phyloP scores from a whole-genome alignment of 495 filamentous ascomycete genomes.

The Aspergillus baeticus region DNA sequence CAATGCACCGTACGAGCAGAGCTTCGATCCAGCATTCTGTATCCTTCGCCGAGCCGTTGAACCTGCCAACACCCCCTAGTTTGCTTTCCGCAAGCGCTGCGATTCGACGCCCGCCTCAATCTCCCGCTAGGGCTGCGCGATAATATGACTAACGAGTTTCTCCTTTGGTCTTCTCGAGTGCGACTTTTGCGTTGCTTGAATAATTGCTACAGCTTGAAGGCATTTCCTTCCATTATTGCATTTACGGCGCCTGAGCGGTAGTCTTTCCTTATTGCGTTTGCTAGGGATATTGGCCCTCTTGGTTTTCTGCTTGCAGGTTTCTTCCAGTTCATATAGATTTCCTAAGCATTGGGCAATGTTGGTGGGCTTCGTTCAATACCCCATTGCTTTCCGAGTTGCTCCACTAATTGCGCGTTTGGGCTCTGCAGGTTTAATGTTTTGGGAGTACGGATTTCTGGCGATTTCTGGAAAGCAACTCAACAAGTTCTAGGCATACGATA shows the following conservation, averaged over 20 bases:
- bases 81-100: slow-evolving; percentile 16
- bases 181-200: not conserved
- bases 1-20: slow-evolving; percentile 19
- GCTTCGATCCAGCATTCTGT: slow-evolving; percentile 18
- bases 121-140: slow-evolving; percentile 24
- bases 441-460: not conserved
- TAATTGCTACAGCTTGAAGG: not conserved
- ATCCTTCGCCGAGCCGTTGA: slow-evolving; percentile 22
- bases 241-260: slow-evolving; percentile 18
- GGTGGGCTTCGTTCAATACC: slow-evolving; percentile 7
- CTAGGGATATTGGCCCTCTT: slow-evolving; percentile 1
- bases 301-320: slow-evolving; percentile 5
- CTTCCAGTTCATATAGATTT: slow-evolving; percentile 8
- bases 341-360: not conserved
- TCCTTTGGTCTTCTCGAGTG: slow-evolving; percentile 1
- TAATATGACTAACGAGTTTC: slow-evolving; percentile 6
- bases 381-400: not conserved
- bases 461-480: not conserved
- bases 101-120: slow-evolving; percentile 22
- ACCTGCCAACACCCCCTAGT: slow-evolving; percentile 17
- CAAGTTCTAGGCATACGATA: not conserved
- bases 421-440: not conserved
- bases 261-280: slow-evolving; percentile 1
- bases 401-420: not conserved
- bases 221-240: slow-evolving; percentile 10